phyloP scores from a whole-genome alignment of 768 basidiomycete species.

The Serpula lacrymans region DNA sequence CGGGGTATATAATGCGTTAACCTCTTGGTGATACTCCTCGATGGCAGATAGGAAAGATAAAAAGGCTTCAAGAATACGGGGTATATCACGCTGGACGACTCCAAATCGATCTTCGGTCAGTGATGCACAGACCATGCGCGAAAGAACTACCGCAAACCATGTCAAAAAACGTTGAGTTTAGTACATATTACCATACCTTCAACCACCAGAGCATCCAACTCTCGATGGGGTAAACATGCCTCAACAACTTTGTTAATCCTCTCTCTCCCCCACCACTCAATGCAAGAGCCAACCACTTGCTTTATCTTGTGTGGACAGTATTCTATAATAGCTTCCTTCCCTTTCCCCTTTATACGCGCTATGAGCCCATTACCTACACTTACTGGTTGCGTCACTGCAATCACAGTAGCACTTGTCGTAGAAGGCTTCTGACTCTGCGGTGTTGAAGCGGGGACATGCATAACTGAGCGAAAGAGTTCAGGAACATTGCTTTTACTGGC shows the following conservation, averaged over 20 bases:
- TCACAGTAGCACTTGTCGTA: neutral
- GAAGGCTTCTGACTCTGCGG: too few species aligned
- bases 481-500: slow-evolving; percentile 36
- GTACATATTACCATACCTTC: slow-evolving; percentile 46
- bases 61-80: slow-evolving; percentile 75
- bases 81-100: slow-evolving; percentile 81
- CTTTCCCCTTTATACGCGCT: slow-evolving; percentile 2
- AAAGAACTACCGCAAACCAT: slow-evolving; percentile 50
- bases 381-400: neutral
- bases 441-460: slow-evolving; percentile 9
- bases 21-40: slow-evolving; percentile 59
- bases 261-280: slow-evolving; percentile 57
- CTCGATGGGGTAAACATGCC: slow-evolving; percentile 53
- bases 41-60: slow-evolving; percentile 61
- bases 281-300: slow-evolving; percentile 19
- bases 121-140: slow-evolving; percentile 66
- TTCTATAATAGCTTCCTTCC: slow-evolving; percentile 5
- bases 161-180: neutral
- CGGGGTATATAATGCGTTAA: slow-evolving; percentile 39
- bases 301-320: slow-evolving; percentile 31
- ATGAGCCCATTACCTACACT: neutral
- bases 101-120: slow-evolving; percentile 80
- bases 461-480: slow-evolving; percentile 46
- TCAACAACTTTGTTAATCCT: slow-evolving; percentile 51
- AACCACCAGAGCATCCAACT: slow-evolving; percentile 58